Percentiles rank a stretch among this genome's conserved stretches.
Conservation (phyloP, 768 basidiomycete species). For the Kwoniella sp. region DNA sequence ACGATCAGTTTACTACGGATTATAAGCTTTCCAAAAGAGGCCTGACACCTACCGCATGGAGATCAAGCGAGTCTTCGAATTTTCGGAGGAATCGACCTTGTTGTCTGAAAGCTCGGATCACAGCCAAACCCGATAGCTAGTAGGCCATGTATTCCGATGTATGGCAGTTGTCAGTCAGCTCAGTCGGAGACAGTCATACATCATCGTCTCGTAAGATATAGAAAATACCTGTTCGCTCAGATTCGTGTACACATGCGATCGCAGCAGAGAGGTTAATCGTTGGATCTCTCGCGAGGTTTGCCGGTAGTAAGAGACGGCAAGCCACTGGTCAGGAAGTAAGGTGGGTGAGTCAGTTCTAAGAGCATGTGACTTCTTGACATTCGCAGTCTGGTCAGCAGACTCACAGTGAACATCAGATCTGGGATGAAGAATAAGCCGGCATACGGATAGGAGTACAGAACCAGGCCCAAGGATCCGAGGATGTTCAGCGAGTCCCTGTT, state of each 20-base stretch:
- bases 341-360: too few species aligned
- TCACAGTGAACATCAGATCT: constrained; percentile 25
- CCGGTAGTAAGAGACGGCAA: constrained; percentile 38
- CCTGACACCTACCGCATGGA: background rate
- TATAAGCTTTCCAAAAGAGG: too few species aligned
- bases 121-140: constrained; percentile 38
- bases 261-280: constrained; percentile 37
- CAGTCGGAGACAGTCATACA: too few species aligned
- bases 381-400: background rate
- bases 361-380: background rate
- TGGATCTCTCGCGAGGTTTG: constrained; percentile 43
- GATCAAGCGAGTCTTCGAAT: constrained; percentile 5
- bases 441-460: constrained; percentile 43
- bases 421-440: constrained; percentile 46
- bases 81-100: constrained; percentile 24
- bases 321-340: constrained; percentile 20
- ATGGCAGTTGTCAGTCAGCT: background rate
- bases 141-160: background rate
- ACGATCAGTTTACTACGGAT: too few species aligned
- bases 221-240: constrained; percentile 43
- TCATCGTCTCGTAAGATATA: too few species aligned
- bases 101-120: constrained; percentile 40
- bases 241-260: constrained; percentile 38
- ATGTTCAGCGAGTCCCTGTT: constrained; percentile 25
- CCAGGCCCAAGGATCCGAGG: constrained; percentile 40